A percentile compares a stretch with the other conserved stretches of the same genome.
Conservation (phyloP, 140 eudicot genomes). For the Anethum foeniculum region DNA sequence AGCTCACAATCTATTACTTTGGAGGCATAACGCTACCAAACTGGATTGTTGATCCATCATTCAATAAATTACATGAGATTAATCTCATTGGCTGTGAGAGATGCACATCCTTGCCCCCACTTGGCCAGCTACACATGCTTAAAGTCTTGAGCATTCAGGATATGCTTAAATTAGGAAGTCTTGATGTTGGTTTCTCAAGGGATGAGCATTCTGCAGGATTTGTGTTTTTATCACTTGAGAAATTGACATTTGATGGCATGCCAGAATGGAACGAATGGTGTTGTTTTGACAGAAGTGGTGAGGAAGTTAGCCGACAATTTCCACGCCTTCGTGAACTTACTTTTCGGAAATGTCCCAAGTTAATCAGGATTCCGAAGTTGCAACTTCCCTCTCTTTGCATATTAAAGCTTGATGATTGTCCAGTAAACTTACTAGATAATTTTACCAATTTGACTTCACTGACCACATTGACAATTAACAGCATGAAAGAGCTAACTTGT, state of each 20-base stretch:
- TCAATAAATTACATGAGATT: background rate
- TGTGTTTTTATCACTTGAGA: constrained; percentile 19
- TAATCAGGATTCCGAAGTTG: constrained; percentile 15
- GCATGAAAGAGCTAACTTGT: constrained; percentile 12
- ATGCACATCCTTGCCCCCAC: constrained; percentile 36
- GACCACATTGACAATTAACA: constrained; percentile 12
- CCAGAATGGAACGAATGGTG: constrained; percentile 31
- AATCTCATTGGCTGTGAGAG: constrained; percentile 7
- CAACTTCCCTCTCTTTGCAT: constrained; percentile 20
- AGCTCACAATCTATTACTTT: constrained; percentile 22
- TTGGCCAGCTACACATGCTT: constrained; percentile 39
- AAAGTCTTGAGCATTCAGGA: constrained; percentile 24
- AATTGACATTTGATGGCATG: constrained; percentile 25
- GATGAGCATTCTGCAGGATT: background rate
- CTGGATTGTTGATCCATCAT: constrained; percentile 42
- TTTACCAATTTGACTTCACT: constrained; percentile 5
- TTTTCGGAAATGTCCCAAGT: constrained; percentile 21
- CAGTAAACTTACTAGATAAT: constrained; percentile 8
- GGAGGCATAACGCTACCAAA: constrained; percentile 38
- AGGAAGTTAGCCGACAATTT: constrained; percentile 4
- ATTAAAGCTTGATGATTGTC: constrained; percentile 20
- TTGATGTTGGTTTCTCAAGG: constrained; percentile 27
- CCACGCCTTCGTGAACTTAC: constrained; percentile 19
- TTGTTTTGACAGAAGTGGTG: background rate
- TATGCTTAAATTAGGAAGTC: constrained; percentile 22